These are phyloP conservation scores for Alternaria angustiovoidea DNA, from an alignment of 2,329 filamentous ascomycete genomes.

Conservation along the genomic window DNA sequence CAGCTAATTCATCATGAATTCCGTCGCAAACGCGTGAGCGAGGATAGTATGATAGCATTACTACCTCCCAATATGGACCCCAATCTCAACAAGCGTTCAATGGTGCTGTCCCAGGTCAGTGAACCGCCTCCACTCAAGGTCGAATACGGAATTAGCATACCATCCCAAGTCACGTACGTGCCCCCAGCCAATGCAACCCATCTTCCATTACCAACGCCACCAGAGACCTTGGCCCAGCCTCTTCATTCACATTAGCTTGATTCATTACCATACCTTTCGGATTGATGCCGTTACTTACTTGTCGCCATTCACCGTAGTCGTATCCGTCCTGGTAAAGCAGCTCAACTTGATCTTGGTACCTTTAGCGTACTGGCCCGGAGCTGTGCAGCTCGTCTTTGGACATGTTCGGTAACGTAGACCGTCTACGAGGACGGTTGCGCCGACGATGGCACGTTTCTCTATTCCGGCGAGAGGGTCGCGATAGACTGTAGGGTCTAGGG, in stretches of 20 bases:
- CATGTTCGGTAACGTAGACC: slow-evolving; percentile 12
- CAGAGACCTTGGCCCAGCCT: slow-evolving; percentile 8
- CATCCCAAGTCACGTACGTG: slow-evolving; percentile 1
- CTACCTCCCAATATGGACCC: neutral
- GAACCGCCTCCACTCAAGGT: neutral
- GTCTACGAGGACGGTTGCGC: slow-evolving; percentile 12
- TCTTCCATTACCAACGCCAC: slow-evolving; percentile 1
- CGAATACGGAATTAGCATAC: neutral
- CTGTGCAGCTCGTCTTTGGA: slow-evolving; percentile 13
- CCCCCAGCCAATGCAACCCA: slow-evolving; percentile 6
- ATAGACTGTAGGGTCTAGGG: neutral
- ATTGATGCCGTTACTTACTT: slow-evolving; percentile 5
- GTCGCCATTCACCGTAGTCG: slow-evolving; percentile 6
- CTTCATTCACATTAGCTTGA: neutral
- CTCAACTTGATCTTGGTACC: slow-evolving; percentile 9
- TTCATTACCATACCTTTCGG: no score
- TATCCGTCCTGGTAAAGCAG: slow-evolving; percentile 11
- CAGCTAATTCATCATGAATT: no score
- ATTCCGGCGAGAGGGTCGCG: neutral
- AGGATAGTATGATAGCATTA: neutral
- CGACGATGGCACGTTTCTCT: slow-evolving; percentile 6
- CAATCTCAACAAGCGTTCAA: neutral
- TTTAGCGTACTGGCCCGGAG: slow-evolving; percentile 11
- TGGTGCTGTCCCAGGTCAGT: neutral
- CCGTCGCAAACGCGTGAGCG: no score